phyloP scores from a whole-genome alignment of 306 rosid genomes.

The Quercus rubra region DNA sequence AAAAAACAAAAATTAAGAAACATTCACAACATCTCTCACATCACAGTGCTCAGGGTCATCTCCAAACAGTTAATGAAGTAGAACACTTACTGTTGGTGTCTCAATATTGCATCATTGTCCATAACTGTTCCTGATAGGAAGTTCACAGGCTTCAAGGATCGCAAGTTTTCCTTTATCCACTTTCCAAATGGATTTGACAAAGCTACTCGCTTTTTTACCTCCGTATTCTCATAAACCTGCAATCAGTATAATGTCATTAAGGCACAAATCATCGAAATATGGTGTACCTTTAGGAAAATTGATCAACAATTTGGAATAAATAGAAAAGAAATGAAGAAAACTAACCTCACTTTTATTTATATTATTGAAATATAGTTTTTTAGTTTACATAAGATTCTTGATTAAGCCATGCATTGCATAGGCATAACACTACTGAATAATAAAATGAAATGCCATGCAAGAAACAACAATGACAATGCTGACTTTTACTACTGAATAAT shows the following conservation, averaged over 20 bases:
- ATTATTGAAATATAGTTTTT: too few species aligned
- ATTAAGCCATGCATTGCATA: too few species aligned
- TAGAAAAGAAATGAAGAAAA: neutral
- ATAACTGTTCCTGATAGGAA: conserved; percentile 70
- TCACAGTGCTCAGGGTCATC: neutral
- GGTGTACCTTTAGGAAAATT: neutral
- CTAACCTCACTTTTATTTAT: too few species aligned
- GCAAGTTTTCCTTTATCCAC: conserved; percentile 82
- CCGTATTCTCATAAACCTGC: conserved; percentile 95
- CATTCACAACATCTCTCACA: conserved; percentile 12
- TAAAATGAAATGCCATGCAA: neutral
- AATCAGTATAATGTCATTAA: conserved; percentile 22
- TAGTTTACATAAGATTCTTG: too few species aligned
- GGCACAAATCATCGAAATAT: neutral
- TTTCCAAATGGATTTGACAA: conserved; percentile 81
- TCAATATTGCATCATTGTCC: conserved; percentile 77
- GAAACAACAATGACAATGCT: neutral
- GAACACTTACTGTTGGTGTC: conserved; percentile 91
- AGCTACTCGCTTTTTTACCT: conserved; percentile 93
- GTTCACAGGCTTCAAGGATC: conserved; percentile 67
- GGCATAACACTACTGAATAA: neutral
- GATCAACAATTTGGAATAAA: neutral
- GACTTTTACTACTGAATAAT: neutral
- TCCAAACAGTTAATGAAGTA: neutral
- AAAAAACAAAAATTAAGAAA: neutral